These are phyloP conservation scores for Fusarium burgessii DNA, from an alignment of 2,329 filamentous ascomycete genomes.

Conservation along the genomic window DNA sequence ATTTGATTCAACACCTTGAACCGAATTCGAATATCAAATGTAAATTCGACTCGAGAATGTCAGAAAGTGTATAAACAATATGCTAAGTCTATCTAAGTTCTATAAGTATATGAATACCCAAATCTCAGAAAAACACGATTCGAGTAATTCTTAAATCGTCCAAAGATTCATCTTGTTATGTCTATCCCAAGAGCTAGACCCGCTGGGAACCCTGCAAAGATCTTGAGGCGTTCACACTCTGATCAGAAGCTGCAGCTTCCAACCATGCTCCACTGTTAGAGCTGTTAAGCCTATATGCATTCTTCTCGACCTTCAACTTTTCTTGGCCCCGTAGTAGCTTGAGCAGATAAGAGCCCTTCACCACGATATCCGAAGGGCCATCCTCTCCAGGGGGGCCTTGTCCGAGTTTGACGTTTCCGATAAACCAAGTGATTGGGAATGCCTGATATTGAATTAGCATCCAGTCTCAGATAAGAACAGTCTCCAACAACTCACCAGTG, in stretches of 20 bases:
- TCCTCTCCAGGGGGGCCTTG: constrained; percentile 44
- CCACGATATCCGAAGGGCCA: constrained; percentile 45
- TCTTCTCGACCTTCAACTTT: constrained; percentile 25
- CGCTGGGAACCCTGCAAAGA: constrained; percentile 9
- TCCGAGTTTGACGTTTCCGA: constrained; percentile 51
- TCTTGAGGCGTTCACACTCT: constrained; percentile 1
- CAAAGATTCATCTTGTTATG: not conserved
- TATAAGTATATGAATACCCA: constrained; percentile 8
- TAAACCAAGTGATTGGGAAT: constrained; percentile 44
- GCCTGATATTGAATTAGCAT: constrained; percentile 37
- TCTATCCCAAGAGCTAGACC: not conserved
- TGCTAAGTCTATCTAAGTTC: not conserved
- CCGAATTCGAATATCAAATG: not conserved
- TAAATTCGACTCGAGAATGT: not conserved
- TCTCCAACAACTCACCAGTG: constrained; percentile 48
- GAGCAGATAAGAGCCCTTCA: constrained; percentile 49
- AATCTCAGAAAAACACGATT: not conserved
- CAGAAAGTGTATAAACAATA: not conserved
- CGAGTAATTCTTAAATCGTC: not conserved
- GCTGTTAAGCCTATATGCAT: constrained; percentile 32
- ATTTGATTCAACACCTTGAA: not conserved
- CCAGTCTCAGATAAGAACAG: not conserved
- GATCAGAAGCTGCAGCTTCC: constrained; percentile 6
- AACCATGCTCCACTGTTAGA: constrained; percentile 15
- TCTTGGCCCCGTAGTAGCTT: constrained; percentile 40